Conservation (phyloP, 495 filamentous ascomycete genomes). For the Neurospora discreta region DNA sequence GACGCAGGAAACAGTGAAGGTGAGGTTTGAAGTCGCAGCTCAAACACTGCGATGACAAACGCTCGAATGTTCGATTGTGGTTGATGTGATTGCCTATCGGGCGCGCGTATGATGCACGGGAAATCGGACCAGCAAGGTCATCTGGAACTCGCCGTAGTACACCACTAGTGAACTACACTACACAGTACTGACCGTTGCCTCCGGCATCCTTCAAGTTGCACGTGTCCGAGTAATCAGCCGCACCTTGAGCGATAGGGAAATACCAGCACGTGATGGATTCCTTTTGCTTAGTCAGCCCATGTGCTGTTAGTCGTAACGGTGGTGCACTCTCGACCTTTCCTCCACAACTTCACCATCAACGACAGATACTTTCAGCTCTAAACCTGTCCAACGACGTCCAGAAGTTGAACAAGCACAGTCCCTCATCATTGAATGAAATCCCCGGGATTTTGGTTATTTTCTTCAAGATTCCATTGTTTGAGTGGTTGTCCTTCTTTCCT, state of each 20-base stretch:
- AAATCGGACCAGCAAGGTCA: constrained; percentile 6
- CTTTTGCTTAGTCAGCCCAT: neutral
- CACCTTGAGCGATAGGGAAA: neutral
- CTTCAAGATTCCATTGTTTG: neutral
- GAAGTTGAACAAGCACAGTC: neutral
- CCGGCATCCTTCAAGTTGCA: too few relatives aligned
- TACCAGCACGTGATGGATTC: neutral
- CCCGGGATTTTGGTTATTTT: neutral
- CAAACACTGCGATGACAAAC: neutral
- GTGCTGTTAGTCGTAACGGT: neutral
- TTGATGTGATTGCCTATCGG: constrained; percentile 14
- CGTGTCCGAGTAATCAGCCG: too few relatives aligned
- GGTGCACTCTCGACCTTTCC: neutral
- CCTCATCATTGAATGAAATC: neutral
- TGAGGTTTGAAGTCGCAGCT: neutral
- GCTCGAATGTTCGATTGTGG: constrained; percentile 1
- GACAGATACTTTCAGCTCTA: neutral
- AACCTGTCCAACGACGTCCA: neutral
- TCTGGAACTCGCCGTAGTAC: neutral
- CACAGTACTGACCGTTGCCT: too few relatives aligned
- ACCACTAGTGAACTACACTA: too few relatives aligned
- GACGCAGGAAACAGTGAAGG: neutral
- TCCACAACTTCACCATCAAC: neutral
- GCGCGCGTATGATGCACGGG: constrained; percentile 15
- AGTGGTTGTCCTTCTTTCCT: neutral